Percentiles rank a stretch among this genome's conserved stretches.
Evolutionary conservation across 441 rosid genomes (phyloP).

Genomic region (Brassica balearica): DNA sequence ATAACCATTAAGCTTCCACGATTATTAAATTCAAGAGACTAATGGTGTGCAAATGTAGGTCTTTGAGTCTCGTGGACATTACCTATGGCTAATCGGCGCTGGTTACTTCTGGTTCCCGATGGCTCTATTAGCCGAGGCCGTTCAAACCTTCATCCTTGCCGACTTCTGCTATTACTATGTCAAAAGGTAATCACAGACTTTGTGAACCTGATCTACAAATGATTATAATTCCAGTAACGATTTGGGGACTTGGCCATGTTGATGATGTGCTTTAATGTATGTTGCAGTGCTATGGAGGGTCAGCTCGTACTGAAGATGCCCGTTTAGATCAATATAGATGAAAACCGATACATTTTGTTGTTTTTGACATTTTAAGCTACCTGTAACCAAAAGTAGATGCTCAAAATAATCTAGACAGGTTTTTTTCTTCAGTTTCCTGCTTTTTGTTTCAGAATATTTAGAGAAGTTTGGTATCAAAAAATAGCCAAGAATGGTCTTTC

Average conservation of each 20-base stretch:
- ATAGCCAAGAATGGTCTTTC: not conserved
- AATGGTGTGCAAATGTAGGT: constrained; percentile 47
- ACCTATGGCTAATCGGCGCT: constrained; percentile 54
- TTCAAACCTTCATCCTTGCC: constrained; percentile 85
- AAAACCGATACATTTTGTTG: constrained; percentile 22
- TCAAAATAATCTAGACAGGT: constrained; percentile 29
- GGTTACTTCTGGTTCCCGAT: constrained; percentile 73
- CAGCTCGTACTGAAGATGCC: constrained; percentile 74
- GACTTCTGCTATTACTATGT: constrained; percentile 87
- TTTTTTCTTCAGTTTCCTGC: constrained; percentile 7
- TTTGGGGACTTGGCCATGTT: constrained; percentile 9
- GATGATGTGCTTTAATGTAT: not conserved
- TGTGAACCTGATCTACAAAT: not conserved
- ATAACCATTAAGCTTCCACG: not conserved
- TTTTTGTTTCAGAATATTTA: constrained; percentile 18
- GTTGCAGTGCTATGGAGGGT: constrained; percentile 68
- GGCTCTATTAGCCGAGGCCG: constrained; percentile 60
- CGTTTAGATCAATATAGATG: constrained; percentile 46
- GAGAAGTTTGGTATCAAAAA: constrained; percentile 28
- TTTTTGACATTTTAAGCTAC: constrained; percentile 1
- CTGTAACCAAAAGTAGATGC: constrained; percentile 31
- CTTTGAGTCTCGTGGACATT: constrained; percentile 55
- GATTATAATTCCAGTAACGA: not conserved
- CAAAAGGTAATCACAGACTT: constrained; percentile 54
- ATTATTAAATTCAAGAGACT: not conserved